Base-by-base conservation (phyloP, 2,329 filamentous ascomycete species). In the Pochonia chlamydosporia region DNA sequence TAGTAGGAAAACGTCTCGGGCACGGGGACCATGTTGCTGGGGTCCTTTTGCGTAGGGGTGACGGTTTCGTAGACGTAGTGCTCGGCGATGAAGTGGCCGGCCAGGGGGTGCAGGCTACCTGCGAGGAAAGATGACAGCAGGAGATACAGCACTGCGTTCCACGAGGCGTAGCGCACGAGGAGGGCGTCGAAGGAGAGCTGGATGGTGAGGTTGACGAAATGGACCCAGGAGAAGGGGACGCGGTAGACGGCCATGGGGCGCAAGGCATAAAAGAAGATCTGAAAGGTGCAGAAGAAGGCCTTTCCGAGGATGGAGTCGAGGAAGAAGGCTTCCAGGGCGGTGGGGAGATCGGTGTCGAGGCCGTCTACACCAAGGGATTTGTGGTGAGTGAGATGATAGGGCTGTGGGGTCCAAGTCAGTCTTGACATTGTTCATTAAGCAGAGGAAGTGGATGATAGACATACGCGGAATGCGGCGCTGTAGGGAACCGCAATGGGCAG, bases 1-100 rank as follows among this genome's bases (percentile, higher is more conserved):
- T 99, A 99, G 78, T 99, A 99, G 41, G 86, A 92, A 72, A 89
- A 99, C 1, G 93, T 99, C 75, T 99, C 93, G 3, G 93, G 91
- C 4, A 95, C 78, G 14, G 84, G 76, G 36, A 87, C 71, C 35
- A 72, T 68, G 57, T 83, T 84, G 21, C 74, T 69, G 1, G 83
- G 79, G 54, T 84, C 68, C 44, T 64, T 68, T 49, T 79, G 76
- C 9, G 73, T 70, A 16, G 76, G 73, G 13, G 72, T 72, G 57
- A 80, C 72, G 44, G 80, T 82, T 57, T 83, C 75, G 62, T 89
- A 91, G 55, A 92, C 86, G 70, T 92, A 92, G 70, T 99, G 93
- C 73, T 99, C 93, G 49, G 93, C 91, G 67, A 99, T 99, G 75
- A 99, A 99, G 72, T 99, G 93, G 39, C 89, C 93, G 0, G 93